Conservation (phyloP, 306 rosid genomes). For the Lathyrus aphaca region DNA sequence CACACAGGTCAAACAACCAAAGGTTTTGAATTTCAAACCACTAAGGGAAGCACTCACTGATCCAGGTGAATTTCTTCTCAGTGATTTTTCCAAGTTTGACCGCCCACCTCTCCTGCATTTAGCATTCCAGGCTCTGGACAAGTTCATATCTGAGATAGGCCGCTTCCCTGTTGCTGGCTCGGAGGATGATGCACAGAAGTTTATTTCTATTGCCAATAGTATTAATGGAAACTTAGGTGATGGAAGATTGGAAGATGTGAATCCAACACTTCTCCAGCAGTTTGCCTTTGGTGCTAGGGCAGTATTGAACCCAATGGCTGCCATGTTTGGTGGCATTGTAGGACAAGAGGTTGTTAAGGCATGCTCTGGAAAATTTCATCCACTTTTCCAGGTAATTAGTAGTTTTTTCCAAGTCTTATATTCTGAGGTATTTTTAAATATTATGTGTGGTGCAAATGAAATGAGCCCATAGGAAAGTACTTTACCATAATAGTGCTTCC, state of each 20-base stretch:
- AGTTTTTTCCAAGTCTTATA: conserved; percentile 6
- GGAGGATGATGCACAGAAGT: conserved; percentile 79
- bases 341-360: conserved; percentile 97
- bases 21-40: conserved; percentile 87
- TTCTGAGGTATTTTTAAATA: neutral
- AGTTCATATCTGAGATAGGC: conserved; percentile 63
- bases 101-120: conserved; percentile 81
- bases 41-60: conserved; percentile 72
- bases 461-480: conserved; percentile 10
- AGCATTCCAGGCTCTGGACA: conserved; percentile 87
- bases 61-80: conserved; percentile 88
- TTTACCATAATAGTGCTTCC: neutral
- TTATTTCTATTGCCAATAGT: conserved; percentile 61
- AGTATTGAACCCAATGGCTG: conserved; percentile 92
- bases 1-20: conserved; percentile 89
- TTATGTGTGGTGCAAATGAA: neutral
- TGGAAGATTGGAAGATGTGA: conserved; percentile 67
- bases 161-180: conserved; percentile 82
- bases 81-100: conserved; percentile 90
- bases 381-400: conserved; percentile 75
- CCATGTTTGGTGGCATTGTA: conserved; percentile 93
- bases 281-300: conserved; percentile 92
- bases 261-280: conserved; percentile 68
- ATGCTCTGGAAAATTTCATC: conserved; percentile 95
- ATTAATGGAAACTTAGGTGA: conserved; percentile 66